Base-by-base conservation (phyloP, 305 asterid genomes). In the Solanum aculeatissimum region DNA sequence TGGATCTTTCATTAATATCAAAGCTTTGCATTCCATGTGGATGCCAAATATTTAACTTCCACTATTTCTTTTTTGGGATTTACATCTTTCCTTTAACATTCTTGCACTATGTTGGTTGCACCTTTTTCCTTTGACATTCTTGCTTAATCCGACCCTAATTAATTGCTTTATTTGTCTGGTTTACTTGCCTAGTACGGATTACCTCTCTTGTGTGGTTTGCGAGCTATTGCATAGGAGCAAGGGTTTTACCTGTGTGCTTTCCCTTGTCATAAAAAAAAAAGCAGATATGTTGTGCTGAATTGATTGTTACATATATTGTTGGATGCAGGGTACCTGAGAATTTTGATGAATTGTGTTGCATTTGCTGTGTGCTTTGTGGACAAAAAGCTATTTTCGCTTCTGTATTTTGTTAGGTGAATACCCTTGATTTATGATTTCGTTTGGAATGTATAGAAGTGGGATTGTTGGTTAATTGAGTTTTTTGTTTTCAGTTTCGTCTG, bases 361-460 rank as follows among this genome's bases (percentile, higher is more conserved):
- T 97, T 97, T 84, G 97, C 98, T 71, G 90, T 97, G 82, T 97
- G 99, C 94, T 97, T 95, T 80, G 78, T 88, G 89, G 85, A 97
- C 89, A 97, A 94, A 87, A 88, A 84, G 85, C 92, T 97, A 23
- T 97, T 97, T 91, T 93, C 98, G 66, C 45, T 93, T 84, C 93
- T 95, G 78, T 97, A 97, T 91, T 92, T 97, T 84, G 85, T 92
- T 80, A 95, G 98, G 98, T 95, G 43, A 68, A 40, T 49, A 43
- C n/a, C 4, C 7, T 62, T 80, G 74, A 27, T 77, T n/a, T 47
- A 16, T 42, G 25, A 21, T 21, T 58, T 9, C 6, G 54, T 9
- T 8, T 11, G 85, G 79, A 19, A 80, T 32, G 65, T 81, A 13
- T 43, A 45, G 77, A 60, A 55, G 3, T 13, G 51, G 85, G 58